These are phyloP conservation scores for Aspergillus cristatus DNA, from an alignment of 495 filamentous ascomycete species.

Conservation along the genomic window DNA sequence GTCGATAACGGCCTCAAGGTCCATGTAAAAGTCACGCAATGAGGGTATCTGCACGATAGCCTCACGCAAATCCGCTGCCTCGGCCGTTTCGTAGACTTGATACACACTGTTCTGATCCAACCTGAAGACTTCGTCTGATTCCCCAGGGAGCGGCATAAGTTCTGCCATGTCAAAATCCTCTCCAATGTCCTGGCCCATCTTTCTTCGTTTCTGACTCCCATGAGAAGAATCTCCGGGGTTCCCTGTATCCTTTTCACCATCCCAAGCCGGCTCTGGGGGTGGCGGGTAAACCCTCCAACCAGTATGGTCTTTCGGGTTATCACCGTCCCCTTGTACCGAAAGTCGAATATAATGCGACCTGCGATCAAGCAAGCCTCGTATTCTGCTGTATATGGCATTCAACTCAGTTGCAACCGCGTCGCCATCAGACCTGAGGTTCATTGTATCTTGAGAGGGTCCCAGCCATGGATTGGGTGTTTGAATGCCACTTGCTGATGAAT, in stretches of 20 bases:
- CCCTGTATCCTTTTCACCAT: conserved; percentile 50
- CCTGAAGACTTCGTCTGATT: conserved; percentile 58
- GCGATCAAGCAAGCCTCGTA: conserved; percentile 74
- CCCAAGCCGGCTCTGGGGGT: conserved; percentile 85
- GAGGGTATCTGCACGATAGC: conserved; percentile 78
- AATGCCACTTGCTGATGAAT: conserved; percentile 37
- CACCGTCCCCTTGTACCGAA: conserved; percentile 68
- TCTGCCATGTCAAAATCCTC: conserved; percentile 83
- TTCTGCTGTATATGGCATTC: conserved; percentile 73
- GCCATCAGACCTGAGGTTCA: conserved; percentile 46
- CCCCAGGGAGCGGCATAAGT: conserved; percentile 56
- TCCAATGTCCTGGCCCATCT: conserved; percentile 84
- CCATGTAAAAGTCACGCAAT: conserved; percentile 87
- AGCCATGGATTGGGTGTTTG: conserved; percentile 44
- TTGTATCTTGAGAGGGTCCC: conserved; percentile 33
- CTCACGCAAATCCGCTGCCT: conserved; percentile 47
- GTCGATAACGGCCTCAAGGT: conserved; percentile 75
- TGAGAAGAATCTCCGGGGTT: conserved; percentile 5
- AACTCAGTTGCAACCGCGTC: conserved; percentile 73
- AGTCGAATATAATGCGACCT: conserved; percentile 80
- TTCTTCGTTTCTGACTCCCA: conserved; percentile 48
- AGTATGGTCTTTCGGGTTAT: conserved; percentile 80
- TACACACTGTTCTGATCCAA: conserved; percentile 81
- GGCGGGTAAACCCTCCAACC: conserved; percentile 85
- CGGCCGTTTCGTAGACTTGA: conserved; percentile 67